phyloP scores from a whole-genome alignment of 306 rosid species.

The Astragalus membranaceus region DNA sequence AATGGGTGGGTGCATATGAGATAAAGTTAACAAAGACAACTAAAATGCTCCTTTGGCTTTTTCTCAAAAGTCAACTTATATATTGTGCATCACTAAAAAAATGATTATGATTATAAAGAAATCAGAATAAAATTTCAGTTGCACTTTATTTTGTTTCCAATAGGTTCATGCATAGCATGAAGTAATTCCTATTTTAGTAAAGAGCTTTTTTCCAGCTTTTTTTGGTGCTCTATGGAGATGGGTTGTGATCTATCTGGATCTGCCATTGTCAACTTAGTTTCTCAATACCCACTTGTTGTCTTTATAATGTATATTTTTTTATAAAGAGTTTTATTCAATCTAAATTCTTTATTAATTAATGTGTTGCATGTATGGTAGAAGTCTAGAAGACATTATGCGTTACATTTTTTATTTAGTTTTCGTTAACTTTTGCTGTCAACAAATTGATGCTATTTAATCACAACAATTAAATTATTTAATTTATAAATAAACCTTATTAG shows the following conservation, averaged over 20 bases:
- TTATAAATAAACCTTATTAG: background rate
- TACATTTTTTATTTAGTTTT: background rate
- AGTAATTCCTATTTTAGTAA: constrained; percentile 2
- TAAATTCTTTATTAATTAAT: background rate
- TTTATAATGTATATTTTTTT: background rate
- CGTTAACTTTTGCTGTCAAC: constrained; percentile 6
- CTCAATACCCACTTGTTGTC: constrained; percentile 12
- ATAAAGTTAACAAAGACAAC: background rate
- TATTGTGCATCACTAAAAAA: constrained; percentile 15
- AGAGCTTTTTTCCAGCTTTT: background rate
- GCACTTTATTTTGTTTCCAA: constrained; percentile 19
- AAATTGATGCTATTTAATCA: background rate
- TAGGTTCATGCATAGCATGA: constrained; percentile 29
- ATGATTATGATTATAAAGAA: constrained; percentile 15
- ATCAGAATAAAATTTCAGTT: background rate
- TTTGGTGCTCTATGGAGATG: background rate
- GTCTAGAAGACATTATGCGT: background rate
- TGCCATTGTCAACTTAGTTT: constrained; percentile 33
- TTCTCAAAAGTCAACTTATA: constrained; percentile 30
- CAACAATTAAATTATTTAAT: background rate
- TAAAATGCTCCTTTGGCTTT: constrained; percentile 16
- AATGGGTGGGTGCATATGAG: background rate
- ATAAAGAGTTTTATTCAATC: background rate
- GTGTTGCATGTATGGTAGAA: background rate
- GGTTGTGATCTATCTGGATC: constrained; percentile 29